Percentiles rank a stretch among this genome's conserved stretches.
These are phyloP conservation scores for Malassezia caprae DNA, from an alignment of 1,284 basidiomycete genomes.

Conservation along the genomic window DNA sequence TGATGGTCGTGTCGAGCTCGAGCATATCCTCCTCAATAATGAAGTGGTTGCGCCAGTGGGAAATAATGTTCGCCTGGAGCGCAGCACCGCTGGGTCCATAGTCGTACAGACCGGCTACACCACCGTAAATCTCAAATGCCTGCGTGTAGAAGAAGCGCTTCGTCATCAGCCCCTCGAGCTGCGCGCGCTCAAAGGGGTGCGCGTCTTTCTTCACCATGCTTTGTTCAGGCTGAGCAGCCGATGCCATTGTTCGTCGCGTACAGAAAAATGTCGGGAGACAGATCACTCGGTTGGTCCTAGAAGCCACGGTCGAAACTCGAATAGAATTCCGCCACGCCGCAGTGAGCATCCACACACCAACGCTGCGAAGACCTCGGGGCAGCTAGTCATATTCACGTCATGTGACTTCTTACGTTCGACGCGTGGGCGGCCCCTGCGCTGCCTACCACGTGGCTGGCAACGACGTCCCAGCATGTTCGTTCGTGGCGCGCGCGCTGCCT, in stretches of 20 bases:
- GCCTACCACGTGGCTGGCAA: not conserved
- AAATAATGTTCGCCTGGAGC: conserved; percentile 90
- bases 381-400: not conserved
- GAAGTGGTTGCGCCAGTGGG: conserved; percentile 95
- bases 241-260: conserved; percentile 2
- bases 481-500: not conserved
- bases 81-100: conserved; percentile 77
- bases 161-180: conserved; percentile 76
- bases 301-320: not conserved
- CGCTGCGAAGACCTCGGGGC: not conserved
- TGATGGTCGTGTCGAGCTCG: conserved; percentile 94
- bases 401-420: not conserved
- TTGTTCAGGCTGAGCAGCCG: not conserved
- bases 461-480: not conserved
- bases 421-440: not conserved
- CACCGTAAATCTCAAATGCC: conserved; percentile 96
- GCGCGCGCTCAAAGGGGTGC: conserved; percentile 77
- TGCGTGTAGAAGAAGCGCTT: conserved; percentile 96
- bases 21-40: conserved; percentile 98
- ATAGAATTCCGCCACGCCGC: conserved; percentile 2
- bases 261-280: not conserved
- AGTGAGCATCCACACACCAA: conserved; percentile 2
- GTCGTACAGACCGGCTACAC: conserved; percentile 73
- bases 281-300: conserved; percentile 1
- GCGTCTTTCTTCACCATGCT: conserved; percentile 49